Evolutionary conservation across 352 stramenopile species (phyloP), one percentile per base, ranked within the genome.

Genomic region (Phytophthora crassamura): DNA sequence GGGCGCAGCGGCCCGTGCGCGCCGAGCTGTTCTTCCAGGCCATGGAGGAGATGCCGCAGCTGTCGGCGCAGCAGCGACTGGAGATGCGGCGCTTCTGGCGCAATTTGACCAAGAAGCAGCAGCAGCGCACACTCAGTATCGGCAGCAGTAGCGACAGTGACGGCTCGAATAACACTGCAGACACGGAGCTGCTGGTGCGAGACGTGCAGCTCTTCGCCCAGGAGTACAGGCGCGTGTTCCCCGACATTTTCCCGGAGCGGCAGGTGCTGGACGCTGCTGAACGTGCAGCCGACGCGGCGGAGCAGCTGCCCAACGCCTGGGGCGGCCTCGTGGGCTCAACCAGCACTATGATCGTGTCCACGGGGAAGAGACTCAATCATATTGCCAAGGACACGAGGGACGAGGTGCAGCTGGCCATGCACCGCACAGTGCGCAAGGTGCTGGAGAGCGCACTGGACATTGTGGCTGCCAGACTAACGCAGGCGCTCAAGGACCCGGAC

Each of bases 331-430:
- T 96, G 8, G 82, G 75, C 20, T 90, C 82, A 16, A 94, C 86
- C 2, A 93, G 86, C 57, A 72, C 82, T 15, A 94, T 94, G 82
- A 82, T 94, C 34, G 32, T 85, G 38, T 94, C 86, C 10, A 94
- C 86, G 9, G 72, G 84, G 43, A 96, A 94, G 66, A 74, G 86
- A 10, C 75, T 96, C 49, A 90, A 94, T 39, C 83, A 88, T 51
- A 90, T 96, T 55, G 88, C 88, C 0, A 88, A 88, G 30, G 86
- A 94, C 62, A 96, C 88, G 3, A 94, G 91, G 40, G 86, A 85
- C 20, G 88, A 89, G 22, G 89, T 96, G 62, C 82, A 94, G 59
- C 69, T 84, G 34, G 86, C 84, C 2, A 89, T 96, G 75, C 88
- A 94, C 41, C 81, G 86, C 12, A 94, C 86, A 7, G 73, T 93